These are phyloP conservation scores for Neurospora sp. DNA, from an alignment of 495 filamentous ascomycete species.

Conservation along the genomic window DNA sequence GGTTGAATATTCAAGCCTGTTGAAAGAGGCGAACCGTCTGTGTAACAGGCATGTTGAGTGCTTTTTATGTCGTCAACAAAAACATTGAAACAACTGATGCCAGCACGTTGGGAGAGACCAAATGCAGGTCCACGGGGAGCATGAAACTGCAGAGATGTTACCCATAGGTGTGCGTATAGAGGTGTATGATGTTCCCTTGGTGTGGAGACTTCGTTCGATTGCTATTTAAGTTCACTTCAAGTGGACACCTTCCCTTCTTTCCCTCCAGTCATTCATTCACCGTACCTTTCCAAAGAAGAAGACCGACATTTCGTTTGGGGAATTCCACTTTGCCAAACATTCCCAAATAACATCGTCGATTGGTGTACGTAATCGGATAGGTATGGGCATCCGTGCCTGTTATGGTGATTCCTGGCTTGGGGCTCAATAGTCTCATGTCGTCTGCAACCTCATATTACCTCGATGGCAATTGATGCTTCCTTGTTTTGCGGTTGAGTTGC, in stretches of 20 bases:
- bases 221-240: background rate
- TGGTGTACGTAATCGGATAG: background rate
- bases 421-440: background rate
- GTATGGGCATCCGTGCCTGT: background rate
- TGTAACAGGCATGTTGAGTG: background rate
- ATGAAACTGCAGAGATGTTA: background rate
- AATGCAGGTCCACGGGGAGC: background rate
- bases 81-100: background rate
- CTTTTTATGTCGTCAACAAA: background rate
- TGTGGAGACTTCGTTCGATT: background rate
- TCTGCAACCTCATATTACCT: background rate
- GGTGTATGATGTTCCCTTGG: background rate
- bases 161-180: background rate
- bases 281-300: background rate
- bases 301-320: background rate
- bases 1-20: background rate
- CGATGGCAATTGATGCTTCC: background rate
- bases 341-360: background rate
- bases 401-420: background rate
- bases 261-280: background rate
- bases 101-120: background rate
- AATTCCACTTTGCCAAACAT: background rate
- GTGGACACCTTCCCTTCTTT: background rate
- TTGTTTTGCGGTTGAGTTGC: background rate
- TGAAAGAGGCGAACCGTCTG: background rate